Conservation (phyloP, 1,284 basidiomycete genomes). For the Marasmius fiardii region DNA sequence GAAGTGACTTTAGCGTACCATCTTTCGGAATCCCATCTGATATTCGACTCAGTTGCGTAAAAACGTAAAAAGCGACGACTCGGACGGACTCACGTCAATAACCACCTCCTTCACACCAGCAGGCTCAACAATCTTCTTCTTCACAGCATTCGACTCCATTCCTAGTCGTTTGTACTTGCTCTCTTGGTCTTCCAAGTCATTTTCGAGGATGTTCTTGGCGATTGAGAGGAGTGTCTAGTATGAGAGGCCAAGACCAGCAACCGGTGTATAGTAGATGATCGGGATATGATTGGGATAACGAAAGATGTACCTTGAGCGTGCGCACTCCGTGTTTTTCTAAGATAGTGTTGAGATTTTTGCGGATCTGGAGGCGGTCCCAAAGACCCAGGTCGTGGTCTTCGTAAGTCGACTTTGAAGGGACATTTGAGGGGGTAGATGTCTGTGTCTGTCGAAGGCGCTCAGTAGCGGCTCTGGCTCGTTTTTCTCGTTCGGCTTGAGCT, state of each 20-base stretch:
- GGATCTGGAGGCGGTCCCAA: not conserved
- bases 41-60: not conserved
- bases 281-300: too few relatives aligned
- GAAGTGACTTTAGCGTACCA: not conserved
- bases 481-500: not conserved
- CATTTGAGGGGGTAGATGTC: not conserved
- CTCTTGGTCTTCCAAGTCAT: not conserved
- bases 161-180: not conserved
- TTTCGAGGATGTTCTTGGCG: not conserved
- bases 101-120: not conserved
- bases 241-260: too few relatives aligned
- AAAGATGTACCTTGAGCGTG: not conserved
- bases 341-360: not conserved
- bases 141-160: not conserved
- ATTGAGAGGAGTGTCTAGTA: not conserved
- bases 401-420: not conserved
- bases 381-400: not conserved
- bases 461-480: not conserved
- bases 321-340: not conserved
- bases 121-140: not conserved
- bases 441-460: not conserved
- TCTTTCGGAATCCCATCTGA: slow-evolving; percentile 1
- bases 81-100: not conserved
- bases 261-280: too few relatives aligned
- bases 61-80: not conserved